Evolutionary conservation across 345 rosid genomes (phyloP).

Genomic region (Lumnitzera littorea): DNA sequence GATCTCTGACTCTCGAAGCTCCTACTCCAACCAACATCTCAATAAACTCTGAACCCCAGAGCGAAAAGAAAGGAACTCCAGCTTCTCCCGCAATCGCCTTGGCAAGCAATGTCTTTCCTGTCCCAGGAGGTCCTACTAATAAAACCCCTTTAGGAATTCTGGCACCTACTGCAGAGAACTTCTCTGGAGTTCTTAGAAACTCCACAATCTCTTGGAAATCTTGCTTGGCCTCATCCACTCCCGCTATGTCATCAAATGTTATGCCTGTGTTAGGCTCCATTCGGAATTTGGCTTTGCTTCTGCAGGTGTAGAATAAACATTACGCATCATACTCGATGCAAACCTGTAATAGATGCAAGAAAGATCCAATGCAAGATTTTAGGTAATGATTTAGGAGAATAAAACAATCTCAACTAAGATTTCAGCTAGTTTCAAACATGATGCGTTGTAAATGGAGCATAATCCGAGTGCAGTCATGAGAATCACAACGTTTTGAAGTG

Average conservation of each 20-base stretch:
- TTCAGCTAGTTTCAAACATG: too few species aligned
- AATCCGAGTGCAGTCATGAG: too few species aligned
- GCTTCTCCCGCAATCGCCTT: constrained; percentile 87
- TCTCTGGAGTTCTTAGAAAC: constrained; percentile 56
- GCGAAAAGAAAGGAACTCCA: constrained; percentile 65
- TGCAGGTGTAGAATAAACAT: constrained; percentile 9
- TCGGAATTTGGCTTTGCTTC: constrained; percentile 79
- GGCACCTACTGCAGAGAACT: constrained; percentile 61
- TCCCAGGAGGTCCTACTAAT: constrained; percentile 62
- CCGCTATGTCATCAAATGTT: constrained; percentile 76
- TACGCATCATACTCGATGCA: too few species aligned
- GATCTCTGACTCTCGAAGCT: constrained; percentile 67
- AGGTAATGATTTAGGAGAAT: too few species aligned
- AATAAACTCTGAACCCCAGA: constrained; percentile 70
- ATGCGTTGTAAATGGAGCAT: too few species aligned
- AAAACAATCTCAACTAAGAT: too few species aligned
- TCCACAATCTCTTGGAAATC: constrained; percentile 73
- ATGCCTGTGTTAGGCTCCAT: constrained; percentile 77
- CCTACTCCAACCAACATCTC: constrained; percentile 84
- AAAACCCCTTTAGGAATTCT: constrained; percentile 66
- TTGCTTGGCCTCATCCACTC: constrained; percentile 83
- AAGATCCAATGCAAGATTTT: too few species aligned
- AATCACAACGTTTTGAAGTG: too few species aligned
- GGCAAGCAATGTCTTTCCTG: constrained; percentile 66
- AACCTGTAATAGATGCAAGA: too few species aligned